A percentile compares a stretch with the other conserved stretches of the same genome.
These are phyloP conservation scores for Coriaria nepalensis DNA, from an alignment of 306 rosid genomes.

Conservation along the genomic window DNA sequence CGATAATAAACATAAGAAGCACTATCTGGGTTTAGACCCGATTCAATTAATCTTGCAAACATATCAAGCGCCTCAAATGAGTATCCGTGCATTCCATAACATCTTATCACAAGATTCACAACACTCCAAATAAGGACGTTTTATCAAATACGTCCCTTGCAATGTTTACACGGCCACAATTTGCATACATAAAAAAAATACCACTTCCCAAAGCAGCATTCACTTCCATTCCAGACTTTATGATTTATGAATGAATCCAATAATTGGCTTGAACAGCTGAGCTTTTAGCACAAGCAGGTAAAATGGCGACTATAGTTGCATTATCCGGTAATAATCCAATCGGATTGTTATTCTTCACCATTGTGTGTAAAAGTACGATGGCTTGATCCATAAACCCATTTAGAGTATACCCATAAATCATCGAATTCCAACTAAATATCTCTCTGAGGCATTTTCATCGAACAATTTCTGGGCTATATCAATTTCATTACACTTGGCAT, in stretches of 20 bases:
- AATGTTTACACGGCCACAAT: constrained; percentile 45
- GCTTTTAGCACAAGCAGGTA: constrained; percentile 47
- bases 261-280: constrained; percentile 46
- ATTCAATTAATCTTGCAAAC: constrained; percentile 33
- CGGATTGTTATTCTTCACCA: constrained; percentile 23
- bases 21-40: constrained; percentile 33
- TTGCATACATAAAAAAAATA: constrained; percentile 50
- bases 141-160: constrained; percentile 40
- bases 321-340: constrained; percentile 25
- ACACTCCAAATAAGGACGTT: constrained; percentile 48
- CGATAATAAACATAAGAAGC: constrained; percentile 44
- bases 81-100: constrained; percentile 59
- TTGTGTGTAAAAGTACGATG: constrained; percentile 25
- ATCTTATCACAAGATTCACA: constrained; percentile 57
- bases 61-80: constrained; percentile 46
- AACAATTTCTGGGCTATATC: constrained; percentile 39
- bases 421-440: constrained; percentile 66
- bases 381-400: constrained; percentile 45
- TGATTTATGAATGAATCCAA: constrained; percentile 56
- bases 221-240: constrained; percentile 40
- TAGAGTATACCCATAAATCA: constrained; percentile 47
- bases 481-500: constrained; percentile 42
- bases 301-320: constrained; percentile 49
- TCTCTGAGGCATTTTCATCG: constrained; percentile 29
- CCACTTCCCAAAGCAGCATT: constrained; percentile 49